Percentiles rank a stretch among this genome's conserved stretches.
These are phyloP conservation scores for Metschnikowia cubensis DNA, from an alignment of 805 yeast genomes.

Conservation along the genomic window DNA sequence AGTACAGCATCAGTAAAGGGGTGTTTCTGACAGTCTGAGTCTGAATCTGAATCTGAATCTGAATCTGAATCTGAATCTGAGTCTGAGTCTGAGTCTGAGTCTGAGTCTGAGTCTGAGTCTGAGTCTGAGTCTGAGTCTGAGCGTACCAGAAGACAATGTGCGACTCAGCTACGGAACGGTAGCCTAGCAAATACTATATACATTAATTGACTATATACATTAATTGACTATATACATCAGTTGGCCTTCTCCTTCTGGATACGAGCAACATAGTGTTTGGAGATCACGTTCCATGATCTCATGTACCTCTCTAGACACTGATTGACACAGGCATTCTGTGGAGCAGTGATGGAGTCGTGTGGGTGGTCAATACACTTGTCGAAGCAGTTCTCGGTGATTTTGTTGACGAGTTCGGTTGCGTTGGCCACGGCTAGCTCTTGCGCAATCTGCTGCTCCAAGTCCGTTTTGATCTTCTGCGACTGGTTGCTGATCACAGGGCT, in stretches of 20 bases:
- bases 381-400: constrained; percentile 83
- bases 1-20: too few species aligned
- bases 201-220: constrained; percentile 2
- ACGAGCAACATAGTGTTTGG: constrained; percentile 71
- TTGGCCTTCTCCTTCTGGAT: constrained; percentile 43
- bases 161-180: too few species aligned
- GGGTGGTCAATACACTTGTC: constrained; percentile 71
- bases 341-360: constrained; percentile 41
- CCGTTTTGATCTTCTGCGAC: constrained; percentile 42
- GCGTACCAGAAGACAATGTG: too few species aligned
- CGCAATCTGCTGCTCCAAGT: constrained; percentile 65
- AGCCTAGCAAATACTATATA: too few species aligned
- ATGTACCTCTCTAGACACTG: constrained; percentile 84
- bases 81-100: too few species aligned
- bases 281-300: constrained; percentile 85
- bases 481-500: constrained; percentile 9
- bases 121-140: too few species aligned
- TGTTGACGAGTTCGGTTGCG: constrained; percentile 82
- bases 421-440: constrained; percentile 89
- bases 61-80: too few species aligned
- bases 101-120: too few species aligned
- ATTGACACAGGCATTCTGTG: constrained; percentile 64
- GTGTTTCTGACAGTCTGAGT: too few species aligned
- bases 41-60: too few species aligned
- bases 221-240: constrained; percentile 3